Conservation (phyloP, 2,329 filamentous ascomycete genomes). For the Cytospora leucostoma region DNA sequence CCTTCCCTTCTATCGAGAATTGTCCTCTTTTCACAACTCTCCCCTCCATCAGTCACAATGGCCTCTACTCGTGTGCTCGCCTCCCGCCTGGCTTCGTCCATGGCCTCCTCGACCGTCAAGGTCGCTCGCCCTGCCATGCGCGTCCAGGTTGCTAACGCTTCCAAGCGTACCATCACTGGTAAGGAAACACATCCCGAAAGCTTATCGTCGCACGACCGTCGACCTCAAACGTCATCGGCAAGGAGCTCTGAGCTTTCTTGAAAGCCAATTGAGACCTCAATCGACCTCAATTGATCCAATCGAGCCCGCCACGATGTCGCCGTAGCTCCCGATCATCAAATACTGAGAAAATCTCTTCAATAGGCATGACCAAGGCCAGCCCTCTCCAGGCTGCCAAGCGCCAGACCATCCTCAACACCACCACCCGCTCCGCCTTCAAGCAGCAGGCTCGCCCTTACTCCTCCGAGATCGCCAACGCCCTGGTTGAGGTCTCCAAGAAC, state of each 20-base stretch:
- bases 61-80: constrained; percentile 75
- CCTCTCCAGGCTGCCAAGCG: constrained; percentile 77
- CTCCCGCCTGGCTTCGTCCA: constrained; percentile 75
- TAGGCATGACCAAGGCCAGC: constrained; percentile 58
- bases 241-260: neutral
- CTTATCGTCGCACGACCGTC: constrained; percentile 28
- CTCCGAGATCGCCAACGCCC: constrained; percentile 83
- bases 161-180: constrained; percentile 78
- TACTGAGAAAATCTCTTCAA: constrained; percentile 31
- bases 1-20: constrained; percentile 42
- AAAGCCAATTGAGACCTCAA: constrained; percentile 36
- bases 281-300: constrained; percentile 36
- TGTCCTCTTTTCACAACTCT: constrained; percentile 45
- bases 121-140: constrained; percentile 75
- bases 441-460: constrained; percentile 71
- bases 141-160: constrained; percentile 61
- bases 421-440: constrained; percentile 64
- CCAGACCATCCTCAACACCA: constrained; percentile 68
- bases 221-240: constrained; percentile 27
- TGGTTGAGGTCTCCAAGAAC: constrained; percentile 91
- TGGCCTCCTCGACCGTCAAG: constrained; percentile 74
- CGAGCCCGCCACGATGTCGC: constrained; percentile 12
- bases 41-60: constrained; percentile 68
- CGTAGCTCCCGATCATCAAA: constrained; percentile 19
- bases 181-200: constrained; percentile 41